Conservation (phyloP, 192 early-diverging fungal genomes). For the Radiomyces spectabilis region DNA sequence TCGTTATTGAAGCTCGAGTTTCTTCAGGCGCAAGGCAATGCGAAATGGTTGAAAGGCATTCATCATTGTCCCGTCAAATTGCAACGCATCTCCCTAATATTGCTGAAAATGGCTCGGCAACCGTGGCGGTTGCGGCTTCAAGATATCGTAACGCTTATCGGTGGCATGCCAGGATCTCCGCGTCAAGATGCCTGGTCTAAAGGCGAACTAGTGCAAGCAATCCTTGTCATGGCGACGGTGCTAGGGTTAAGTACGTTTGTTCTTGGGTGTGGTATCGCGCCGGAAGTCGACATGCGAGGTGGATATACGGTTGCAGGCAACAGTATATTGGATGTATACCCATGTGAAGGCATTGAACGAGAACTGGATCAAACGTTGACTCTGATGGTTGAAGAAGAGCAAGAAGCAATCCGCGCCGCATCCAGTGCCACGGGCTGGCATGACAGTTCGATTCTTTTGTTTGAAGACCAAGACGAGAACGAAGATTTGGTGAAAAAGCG, state of each 20-base stretch:
- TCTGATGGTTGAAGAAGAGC: too few relatives aligned
- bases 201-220: conserved; percentile 44
- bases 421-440: conserved; percentile 1
- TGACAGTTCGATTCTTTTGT: not conserved
- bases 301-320: conserved; percentile 21
- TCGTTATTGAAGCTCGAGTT: not conserved
- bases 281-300: conserved; percentile 45
- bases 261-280: conserved; percentile 43
- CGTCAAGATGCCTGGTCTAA: conserved; percentile 37
- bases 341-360: conserved; percentile 17
- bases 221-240: conserved; percentile 35
- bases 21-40: conserved; percentile 38
- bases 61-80: conserved; percentile 39
- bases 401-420: not conserved
- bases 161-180: not conserved
- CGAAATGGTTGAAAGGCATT: conserved; percentile 39
- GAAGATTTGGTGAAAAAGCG: too few relatives aligned
- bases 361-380: too few relatives aligned
- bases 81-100: conserved; percentile 31
- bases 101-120: conserved; percentile 38
- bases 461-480: too few relatives aligned
- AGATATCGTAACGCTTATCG: conserved; percentile 32
- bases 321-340: not conserved
- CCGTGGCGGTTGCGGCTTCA: conserved; percentile 40
- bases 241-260: conserved; percentile 45